Percentiles rank a stretch among this genome's conserved stretches.
Evolutionary conservation across 352 stramenopile genomes (phyloP).

Genomic region (Phytopythium boreale): DNA sequence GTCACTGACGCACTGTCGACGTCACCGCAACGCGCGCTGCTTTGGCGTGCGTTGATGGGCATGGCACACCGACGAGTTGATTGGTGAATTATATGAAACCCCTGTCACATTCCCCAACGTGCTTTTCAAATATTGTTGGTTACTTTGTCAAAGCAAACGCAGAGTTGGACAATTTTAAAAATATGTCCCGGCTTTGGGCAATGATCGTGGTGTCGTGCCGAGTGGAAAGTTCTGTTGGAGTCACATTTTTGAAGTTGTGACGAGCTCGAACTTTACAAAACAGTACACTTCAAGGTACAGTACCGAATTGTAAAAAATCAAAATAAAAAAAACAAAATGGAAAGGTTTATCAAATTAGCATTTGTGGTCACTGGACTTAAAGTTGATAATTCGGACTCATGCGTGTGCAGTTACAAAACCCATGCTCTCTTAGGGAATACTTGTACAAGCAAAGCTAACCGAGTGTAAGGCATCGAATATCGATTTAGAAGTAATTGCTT

Average conservation of each 20-base stretch:
- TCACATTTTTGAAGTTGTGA: background rate
- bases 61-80: background rate
- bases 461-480: no score
- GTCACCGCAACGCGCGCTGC: background rate
- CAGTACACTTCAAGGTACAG: background rate
- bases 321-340: background rate
- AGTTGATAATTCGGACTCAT: no score
- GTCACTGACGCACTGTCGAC: background rate
- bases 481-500: background rate
- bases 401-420: no score
- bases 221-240: background rate
- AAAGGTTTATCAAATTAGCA: no score
- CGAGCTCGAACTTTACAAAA: background rate
- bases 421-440: no score
- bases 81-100: background rate
- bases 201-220: background rate
- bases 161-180: background rate
- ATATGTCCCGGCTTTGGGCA: background rate
- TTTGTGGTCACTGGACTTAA: no score
- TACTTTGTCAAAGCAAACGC: background rate
- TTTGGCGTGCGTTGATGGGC: constrained; percentile 1
- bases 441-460: no score
- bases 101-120: background rate
- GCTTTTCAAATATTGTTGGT: background rate
- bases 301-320: background rate